A percentile compares a stretch with the other conserved stretches of the same genome.
These are phyloP conservation scores for Seminavis robusta DNA, from an alignment of 108 stramenopile genomes.

Conservation along the genomic window DNA sequence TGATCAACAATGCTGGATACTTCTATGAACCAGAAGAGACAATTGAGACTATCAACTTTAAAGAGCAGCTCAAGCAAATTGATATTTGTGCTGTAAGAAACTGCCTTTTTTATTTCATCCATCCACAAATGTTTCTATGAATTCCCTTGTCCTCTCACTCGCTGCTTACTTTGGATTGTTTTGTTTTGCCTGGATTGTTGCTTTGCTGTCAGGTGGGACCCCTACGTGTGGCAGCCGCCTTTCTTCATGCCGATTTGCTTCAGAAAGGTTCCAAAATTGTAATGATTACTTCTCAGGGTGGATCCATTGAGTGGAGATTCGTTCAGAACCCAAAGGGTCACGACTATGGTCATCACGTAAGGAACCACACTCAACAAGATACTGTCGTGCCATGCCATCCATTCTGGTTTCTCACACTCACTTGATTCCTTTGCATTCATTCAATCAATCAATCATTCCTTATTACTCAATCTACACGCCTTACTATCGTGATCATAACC, in stretches of 20 bases:
- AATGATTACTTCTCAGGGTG: constrained; percentile 71
- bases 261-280: constrained; percentile 36
- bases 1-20: constrained; percentile 61
- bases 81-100: constrained; percentile 66
- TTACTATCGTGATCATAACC: background rate
- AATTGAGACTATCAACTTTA: constrained; percentile 42
- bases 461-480: background rate
- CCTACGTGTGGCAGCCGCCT: constrained; percentile 38
- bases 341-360: constrained; percentile 23
- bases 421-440: background rate
- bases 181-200: too few species aligned
- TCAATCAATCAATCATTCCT: background rate
- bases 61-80: constrained; percentile 55
- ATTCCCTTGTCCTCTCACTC: too few species aligned
- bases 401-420: background rate
- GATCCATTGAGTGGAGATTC: constrained; percentile 46
- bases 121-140: too few species aligned
- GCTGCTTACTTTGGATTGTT: too few species aligned
- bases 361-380: background rate
- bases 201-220: too few species aligned
- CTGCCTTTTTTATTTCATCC: too few species aligned
- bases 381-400: background rate
- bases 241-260: constrained; percentile 29
- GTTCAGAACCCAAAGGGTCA: constrained; percentile 29
- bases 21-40: constrained; percentile 54